These are phyloP conservation scores for Dendrobium officinale DNA, from an alignment of 106 monocot species.

Conservation along the genomic window DNA sequence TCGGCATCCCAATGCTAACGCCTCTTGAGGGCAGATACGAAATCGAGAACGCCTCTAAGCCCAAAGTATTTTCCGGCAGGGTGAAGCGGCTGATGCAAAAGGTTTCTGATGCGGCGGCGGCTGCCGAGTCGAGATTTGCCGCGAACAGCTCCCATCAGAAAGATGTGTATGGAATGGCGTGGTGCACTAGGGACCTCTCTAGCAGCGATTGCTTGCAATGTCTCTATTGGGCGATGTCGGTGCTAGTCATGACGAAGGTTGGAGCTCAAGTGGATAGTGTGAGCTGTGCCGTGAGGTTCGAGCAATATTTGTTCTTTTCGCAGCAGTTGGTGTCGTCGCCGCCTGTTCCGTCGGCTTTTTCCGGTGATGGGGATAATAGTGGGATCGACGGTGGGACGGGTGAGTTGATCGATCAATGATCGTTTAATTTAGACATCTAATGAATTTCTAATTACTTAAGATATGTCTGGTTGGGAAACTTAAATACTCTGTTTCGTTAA, in stretches of 20 bases:
- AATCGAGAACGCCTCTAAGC: neutral
- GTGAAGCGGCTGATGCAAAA: neutral
- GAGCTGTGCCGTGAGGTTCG: conserved; percentile 5
- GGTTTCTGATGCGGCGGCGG: neutral
- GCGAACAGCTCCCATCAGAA: too few relatives aligned
- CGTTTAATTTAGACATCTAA: neutral
- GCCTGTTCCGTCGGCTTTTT: neutral
- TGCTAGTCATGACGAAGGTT: neutral
- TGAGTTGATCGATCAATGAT: neutral
- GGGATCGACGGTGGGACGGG: neutral
- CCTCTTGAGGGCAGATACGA: neutral
- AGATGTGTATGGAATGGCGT: conserved; percentile 5
- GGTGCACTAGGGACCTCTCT: conserved; percentile 5
- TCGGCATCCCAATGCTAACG: neutral
- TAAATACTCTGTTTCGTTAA: neutral
- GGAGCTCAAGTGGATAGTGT: neutral
- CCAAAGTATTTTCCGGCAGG: neutral
- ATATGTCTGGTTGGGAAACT: too few relatives aligned
- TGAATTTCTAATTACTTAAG: too few relatives aligned
- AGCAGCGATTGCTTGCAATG: conserved; percentile 1
- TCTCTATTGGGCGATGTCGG: neutral
- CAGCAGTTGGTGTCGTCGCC: neutral
- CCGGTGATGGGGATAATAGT: neutral
- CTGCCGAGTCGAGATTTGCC: neutral
- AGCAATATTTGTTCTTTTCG: neutral